These are phyloP conservation scores for Salix caprea DNA, from an alignment of 345 rosid genomes.

Conservation along the genomic window DNA sequence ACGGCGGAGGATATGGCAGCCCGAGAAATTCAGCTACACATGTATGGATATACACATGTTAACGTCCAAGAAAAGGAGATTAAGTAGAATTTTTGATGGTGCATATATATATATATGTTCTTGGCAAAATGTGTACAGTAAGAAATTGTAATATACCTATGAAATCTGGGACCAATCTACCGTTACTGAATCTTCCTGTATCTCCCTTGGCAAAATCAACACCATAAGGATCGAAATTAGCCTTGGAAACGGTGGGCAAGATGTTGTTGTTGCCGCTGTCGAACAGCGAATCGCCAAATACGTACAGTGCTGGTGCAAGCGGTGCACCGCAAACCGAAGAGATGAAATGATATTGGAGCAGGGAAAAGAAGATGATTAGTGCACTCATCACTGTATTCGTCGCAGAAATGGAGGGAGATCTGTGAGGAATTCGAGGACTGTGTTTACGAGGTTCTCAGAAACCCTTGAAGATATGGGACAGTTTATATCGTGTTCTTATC, in stretches of 20 bases:
- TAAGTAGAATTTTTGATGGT: too few species aligned
- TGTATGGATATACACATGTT: not conserved
- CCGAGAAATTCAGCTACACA: slow-evolving; percentile 40
- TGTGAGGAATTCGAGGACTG: fast-evolving
- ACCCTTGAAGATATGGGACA: not conserved
- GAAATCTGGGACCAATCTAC: slow-evolving; percentile 39
- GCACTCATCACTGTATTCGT: not conserved
- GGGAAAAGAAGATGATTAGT: not conserved
- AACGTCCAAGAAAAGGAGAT: not conserved
- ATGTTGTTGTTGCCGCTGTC: slow-evolving; percentile 50
- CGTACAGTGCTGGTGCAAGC: slow-evolving; percentile 37
- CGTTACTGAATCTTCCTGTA: slow-evolving; percentile 53
- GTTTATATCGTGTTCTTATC: not conserved
- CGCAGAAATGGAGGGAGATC: not conserved
- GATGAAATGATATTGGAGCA: not conserved
- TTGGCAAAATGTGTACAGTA: not conserved
- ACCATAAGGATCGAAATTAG: slow-evolving; percentile 41
- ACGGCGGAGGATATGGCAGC: slow-evolving; percentile 45
- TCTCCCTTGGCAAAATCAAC: slow-evolving; percentile 22
- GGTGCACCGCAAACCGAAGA: not conserved
- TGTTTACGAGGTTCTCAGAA: not conserved
- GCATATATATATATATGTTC: not conserved
- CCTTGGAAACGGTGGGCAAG: slow-evolving; percentile 35
- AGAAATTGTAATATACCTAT: slow-evolving; percentile 17
- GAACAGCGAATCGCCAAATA: slow-evolving; percentile 46